These are phyloP conservation scores for Opeltia flavorubescens DNA, from an alignment of 495 filamentous ascomycete species.

Conservation along the genomic window DNA sequence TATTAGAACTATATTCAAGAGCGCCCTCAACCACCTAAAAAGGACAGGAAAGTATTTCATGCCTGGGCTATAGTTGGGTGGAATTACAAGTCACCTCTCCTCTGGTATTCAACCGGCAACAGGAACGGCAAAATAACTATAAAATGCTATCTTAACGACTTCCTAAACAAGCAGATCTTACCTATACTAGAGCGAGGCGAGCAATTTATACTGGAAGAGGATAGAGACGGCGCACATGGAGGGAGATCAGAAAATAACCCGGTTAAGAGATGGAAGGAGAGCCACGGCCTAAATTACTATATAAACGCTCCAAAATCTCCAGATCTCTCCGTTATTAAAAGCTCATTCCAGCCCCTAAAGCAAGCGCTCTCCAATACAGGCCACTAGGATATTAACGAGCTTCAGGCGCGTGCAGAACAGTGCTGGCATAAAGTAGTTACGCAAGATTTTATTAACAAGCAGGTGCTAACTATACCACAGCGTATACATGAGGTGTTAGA, in stretches of 20 bases:
- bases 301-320: not conserved
- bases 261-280: not conserved
- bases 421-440: no score
- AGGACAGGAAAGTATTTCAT: not conserved
- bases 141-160: not conserved
- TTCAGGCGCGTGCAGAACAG: no score
- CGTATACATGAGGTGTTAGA: no score
- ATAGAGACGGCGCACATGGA: not conserved
- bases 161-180: not conserved
- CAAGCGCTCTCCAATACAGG: not conserved
- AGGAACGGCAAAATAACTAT: not conserved
- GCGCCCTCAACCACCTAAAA: not conserved
- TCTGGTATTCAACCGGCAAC: not conserved
- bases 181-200: not conserved
- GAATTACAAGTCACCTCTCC: not conserved
- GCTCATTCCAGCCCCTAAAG: not conserved
- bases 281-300: not conserved
- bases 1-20: not conserved
- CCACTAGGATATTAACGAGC: no score
- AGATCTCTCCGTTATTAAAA: not conserved
- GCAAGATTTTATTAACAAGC: no score
- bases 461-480: no score
- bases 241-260: not conserved
- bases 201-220: not conserved
- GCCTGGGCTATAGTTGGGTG: constrained; percentile 1